Evolutionary conservation across 768 basidiomycete species (phyloP).

Genomic region (Suillus tomentosus): DNA sequence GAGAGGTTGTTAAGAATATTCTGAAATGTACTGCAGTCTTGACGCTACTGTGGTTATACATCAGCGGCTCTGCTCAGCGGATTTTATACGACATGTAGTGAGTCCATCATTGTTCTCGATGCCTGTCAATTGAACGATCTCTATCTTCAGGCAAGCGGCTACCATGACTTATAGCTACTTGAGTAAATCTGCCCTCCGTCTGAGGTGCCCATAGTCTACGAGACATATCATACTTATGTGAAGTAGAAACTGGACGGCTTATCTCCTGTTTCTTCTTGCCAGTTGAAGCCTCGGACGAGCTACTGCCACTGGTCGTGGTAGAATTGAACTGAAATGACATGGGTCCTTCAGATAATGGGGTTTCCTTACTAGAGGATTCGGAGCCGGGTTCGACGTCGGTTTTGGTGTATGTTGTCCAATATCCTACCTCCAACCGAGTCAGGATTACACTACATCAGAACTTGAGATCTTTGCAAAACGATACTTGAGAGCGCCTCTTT

Average conservation of each 20-base stretch:
- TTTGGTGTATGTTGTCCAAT: too few species aligned
- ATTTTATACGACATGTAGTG: background rate
- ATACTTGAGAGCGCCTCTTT: too few species aligned
- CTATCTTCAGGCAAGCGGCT: background rate
- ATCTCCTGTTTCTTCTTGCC: background rate
- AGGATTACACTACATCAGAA: too few species aligned
- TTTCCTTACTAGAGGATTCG: too few species aligned
- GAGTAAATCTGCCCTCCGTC: background rate
- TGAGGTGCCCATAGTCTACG: background rate
- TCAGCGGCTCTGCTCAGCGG: constrained; percentile 6
- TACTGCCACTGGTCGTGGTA: too few species aligned
- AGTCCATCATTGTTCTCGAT: background rate
- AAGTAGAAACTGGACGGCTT: background rate
- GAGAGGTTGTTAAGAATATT: constrained; percentile 8
- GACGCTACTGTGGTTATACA: constrained; percentile 14
- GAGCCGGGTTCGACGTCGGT: too few species aligned
- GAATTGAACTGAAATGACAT: too few species aligned
- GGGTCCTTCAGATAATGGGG: too few species aligned
- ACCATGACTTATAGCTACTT: background rate
- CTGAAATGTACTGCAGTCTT: constrained; percentile 11
- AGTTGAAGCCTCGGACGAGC: too few species aligned
- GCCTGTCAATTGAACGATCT: background rate
- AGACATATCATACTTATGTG: background rate
- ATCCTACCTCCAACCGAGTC: too few species aligned
- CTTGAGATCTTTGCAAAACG: too few species aligned